These are phyloP conservation scores for Trametes cingulata DNA, from an alignment of 768 basidiomycete genomes.

Conservation along the genomic window DNA sequence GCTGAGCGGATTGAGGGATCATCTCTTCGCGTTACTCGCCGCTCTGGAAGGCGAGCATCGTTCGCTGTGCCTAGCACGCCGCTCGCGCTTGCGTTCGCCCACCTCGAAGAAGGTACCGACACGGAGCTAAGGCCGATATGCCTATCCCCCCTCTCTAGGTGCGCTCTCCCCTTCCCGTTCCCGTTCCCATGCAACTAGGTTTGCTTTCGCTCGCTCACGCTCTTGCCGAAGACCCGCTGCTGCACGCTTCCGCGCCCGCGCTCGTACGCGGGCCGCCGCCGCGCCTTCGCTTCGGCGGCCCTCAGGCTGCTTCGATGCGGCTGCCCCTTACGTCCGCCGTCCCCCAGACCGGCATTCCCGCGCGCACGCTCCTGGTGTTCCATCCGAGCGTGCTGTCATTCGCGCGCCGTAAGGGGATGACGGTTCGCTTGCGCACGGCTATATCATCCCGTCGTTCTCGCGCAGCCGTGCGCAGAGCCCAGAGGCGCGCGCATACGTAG, in stretches of 20 bases:
- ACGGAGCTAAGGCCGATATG: slow-evolving; percentile 6
- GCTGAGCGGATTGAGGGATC: too few species aligned
- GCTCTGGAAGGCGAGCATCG: neutral
- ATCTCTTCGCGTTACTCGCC: neutral
- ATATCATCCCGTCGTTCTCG: neutral
- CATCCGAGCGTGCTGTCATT: slow-evolving; percentile 3
- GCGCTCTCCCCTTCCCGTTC: neutral
- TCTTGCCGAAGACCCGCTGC: neutral
- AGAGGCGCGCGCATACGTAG: neutral
- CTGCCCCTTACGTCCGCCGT: slow-evolving; percentile 31
- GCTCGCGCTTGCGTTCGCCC: neutral
- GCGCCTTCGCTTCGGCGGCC: neutral
- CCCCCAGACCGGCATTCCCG: slow-evolving; percentile 3
- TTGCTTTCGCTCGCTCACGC: too few species aligned
- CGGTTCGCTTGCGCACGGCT: neutral
- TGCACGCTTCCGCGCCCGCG: neutral
- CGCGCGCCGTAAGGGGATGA: neutral
- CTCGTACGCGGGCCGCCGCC: slow-evolving; percentile 19
- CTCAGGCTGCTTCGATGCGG: slow-evolving; percentile 39
- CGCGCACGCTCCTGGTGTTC: neutral
- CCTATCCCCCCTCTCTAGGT: neutral
- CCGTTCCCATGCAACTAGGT: too few species aligned
- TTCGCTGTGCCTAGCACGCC: neutral
- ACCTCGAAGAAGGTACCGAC: neutral
- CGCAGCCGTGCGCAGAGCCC: neutral